Base-by-base conservation (phyloP, 768 basidiomycete species). In the Pleurotus pulmonarius region DNA sequence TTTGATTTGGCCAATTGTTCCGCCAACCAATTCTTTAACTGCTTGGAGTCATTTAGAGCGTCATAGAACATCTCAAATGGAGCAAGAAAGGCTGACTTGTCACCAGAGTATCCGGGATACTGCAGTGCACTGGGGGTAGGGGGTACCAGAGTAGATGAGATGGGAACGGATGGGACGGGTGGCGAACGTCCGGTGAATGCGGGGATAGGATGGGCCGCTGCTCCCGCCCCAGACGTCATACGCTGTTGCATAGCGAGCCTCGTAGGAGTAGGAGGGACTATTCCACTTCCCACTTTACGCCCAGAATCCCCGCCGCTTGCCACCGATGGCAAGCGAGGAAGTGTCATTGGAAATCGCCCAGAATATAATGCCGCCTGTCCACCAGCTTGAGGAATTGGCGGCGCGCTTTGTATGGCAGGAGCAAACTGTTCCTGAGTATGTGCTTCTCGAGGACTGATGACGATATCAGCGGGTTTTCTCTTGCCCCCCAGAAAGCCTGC, bases 1-100 rank as follows among this genome's bases (percentile, higher is more conserved):
- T 79, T 82, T 37, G 86, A 84, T 65, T 80, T 82, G 59, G 82
- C 78, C 34, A 92, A 71, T 69, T 93, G 90, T 45, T 89, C 87
- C 20, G 77, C 74, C 5, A 94, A 76, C 86, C 90, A 91, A 38
- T 67, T 64, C 71, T 92, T 92, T 56, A 94, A 80, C 64, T 90
- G 83, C 64, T 83, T 86, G 13, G 88, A 85, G 67, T 92, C 92
- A 55, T 85, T 80, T 29, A 94, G 81, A 3, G 90, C 86, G 58
- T 94, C 91, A 66, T 92, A 94, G 69, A 94, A 94, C 51, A 79
- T 69, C 64, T 88, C 89, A 61, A 94, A 94, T 2, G 90, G 91
- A 0, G 87, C 83, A 47, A 94, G 72, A 69, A 94, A 94, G 16
- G 90, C 86, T 1, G 82, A 74, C 66, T 87, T 90, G 64, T 87